Evolutionary conservation across 2,329 filamentous ascomycete species (phyloP), one percentile per base, ranked within the genome.

Genomic region (Aspergillus fructus): DNA sequence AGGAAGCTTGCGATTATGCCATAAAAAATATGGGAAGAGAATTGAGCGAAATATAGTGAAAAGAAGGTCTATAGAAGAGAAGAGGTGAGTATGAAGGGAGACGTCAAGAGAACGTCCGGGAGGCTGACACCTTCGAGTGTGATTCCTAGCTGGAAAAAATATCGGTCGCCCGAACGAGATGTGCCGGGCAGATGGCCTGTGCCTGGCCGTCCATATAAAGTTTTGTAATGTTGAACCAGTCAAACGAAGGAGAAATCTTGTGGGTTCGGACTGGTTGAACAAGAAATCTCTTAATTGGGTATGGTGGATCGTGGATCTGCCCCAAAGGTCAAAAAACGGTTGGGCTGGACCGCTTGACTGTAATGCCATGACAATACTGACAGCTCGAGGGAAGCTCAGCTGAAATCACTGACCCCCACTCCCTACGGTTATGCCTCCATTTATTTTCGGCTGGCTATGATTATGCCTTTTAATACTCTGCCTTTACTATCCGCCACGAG

Each of bases 241-340:
- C 42, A 55, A 59, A 55, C 56, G 58, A 57, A 64, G 56, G 47
- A 49, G 48, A 60, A 55, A 57, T 59, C 51, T 62, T 57, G 57
- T 51, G 51, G 53, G 41, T 59, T 60, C 60, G 59, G 63, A 62
- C 65, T 70, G 65, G 69, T 72, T 72, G 70, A 71, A 69, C 59
- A 58, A 58, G 62, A 66, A 59, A 41, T 59, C 63, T 55, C 69
- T 68, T 49, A 61, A 75, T 68, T 19, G 13, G 71, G 73, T 60
- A 66, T 75, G 72, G 73, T 65, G 67, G 53, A 55, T 51, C 55
- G 53, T 46, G 58, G 58, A 49, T 62, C 53, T 62, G 62, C 70
- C 71, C 71, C 71, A 72, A 70, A 69, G 63, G 60, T 34, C 64
- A 65, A 61, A 68, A 72, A 64, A 71, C 61, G 68, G 71, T 73